Conservation (phyloP, 2,329 filamentous ascomycete species). For the Neofusicoccum laricinum region DNA sequence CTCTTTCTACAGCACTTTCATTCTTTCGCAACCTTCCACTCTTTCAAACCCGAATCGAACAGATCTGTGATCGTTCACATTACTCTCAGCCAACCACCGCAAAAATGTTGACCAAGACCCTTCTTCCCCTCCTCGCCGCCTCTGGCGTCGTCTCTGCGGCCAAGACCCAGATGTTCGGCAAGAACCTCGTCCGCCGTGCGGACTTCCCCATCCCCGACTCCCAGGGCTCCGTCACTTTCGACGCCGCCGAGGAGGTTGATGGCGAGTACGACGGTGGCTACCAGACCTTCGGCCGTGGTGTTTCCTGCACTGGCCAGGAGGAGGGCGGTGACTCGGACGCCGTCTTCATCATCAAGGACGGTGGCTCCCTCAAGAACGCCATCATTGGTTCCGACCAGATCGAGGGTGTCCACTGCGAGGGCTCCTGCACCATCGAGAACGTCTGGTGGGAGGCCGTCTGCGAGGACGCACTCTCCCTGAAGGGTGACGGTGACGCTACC, state of each 20-base stretch:
- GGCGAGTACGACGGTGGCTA: constrained; percentile 15
- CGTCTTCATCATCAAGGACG: constrained; percentile 53
- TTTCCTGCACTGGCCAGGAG: constrained; percentile 32
- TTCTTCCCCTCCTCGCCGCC: constrained; percentile 12
- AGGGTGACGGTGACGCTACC: constrained; percentile 35
- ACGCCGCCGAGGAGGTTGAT: constrained; percentile 13
- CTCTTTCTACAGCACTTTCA: neutral
- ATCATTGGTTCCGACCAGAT: constrained; percentile 54
- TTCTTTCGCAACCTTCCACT: constrained; percentile 12
- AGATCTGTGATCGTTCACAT: constrained; percentile 17
- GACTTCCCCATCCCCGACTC: constrained; percentile 18
- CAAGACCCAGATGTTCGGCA: constrained; percentile 3
- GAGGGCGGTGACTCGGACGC: constrained; percentile 48
- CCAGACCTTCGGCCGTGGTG: constrained; percentile 17
- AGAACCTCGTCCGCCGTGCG: constrained; percentile 15
- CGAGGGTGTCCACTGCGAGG: constrained; percentile 53
- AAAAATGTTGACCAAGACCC: constrained; percentile 15
- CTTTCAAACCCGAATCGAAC: constrained; percentile 8
- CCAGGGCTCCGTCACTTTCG: constrained; percentile 13
- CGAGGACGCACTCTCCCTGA: constrained; percentile 39
- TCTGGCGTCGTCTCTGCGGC: constrained; percentile 8
- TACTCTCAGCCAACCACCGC: neutral
- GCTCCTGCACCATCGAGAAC: constrained; percentile 47
- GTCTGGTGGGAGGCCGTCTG: constrained; percentile 46
- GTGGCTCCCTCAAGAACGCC: constrained; percentile 53